Evolutionary conservation across 306 rosid genomes (phyloP).

Genomic region (Fagus sylvatica): DNA sequence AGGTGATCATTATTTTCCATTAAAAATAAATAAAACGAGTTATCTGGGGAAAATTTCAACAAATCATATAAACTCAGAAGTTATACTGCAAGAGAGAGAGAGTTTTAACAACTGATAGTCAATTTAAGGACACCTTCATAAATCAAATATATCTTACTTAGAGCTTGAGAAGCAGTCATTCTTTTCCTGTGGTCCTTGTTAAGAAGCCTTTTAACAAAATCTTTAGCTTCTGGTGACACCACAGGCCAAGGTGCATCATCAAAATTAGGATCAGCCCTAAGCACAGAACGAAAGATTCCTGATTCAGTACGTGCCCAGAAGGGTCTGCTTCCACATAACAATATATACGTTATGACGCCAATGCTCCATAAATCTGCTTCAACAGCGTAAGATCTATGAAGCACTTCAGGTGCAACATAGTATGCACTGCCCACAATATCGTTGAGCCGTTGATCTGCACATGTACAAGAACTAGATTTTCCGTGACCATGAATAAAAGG

Average conservation of each 20-base stretch:
- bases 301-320: conserved; percentile 98
- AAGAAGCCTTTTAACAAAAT: conserved; percentile 87
- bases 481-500: conserved; percentile 24
- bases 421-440: conserved; percentile 99
- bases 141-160: conserved; percentile 47
- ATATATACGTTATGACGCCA: conserved; percentile 90
- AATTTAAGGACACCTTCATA: conserved; percentile 19
- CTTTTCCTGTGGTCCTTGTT: conserved; percentile 96
- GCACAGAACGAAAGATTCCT: conserved; percentile 93
- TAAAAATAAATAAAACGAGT: conserved; percentile 10
- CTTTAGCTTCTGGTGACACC: conserved; percentile 88
- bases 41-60: neutral
- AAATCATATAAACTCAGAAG: neutral
- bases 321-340: conserved; percentile 94
- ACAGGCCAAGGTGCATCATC: conserved; percentile 94
- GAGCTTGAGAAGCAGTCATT: conserved; percentile 96
- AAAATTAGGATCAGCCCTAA: conserved; percentile 91
- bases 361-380: conserved; percentile 98
- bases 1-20: conserved; percentile 22
- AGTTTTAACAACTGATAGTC: conserved; percentile 13
- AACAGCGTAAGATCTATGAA: conserved; percentile 85
- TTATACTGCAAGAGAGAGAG: neutral
- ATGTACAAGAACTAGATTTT: conserved; percentile 34
- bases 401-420: conserved; percentile 96
- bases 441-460: conserved; percentile 84